A percentile compares a stretch with the other conserved stretches of the same genome.
These are phyloP conservation scores for Colletotrichum acutatum DNA, from an alignment of 2,329 filamentous ascomycete genomes.

Conservation along the genomic window DNA sequence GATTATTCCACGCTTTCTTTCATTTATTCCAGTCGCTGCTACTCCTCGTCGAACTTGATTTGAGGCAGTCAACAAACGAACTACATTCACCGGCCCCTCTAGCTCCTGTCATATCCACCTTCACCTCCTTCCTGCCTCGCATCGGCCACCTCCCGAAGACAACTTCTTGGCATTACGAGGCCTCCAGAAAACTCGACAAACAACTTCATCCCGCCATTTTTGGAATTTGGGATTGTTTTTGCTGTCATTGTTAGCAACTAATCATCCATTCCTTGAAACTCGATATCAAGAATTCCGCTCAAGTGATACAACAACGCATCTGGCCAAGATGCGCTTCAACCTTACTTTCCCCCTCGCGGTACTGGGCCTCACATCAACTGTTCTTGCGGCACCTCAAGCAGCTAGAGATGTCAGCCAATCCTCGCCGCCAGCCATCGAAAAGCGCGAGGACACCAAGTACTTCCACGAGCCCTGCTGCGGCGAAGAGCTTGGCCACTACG, in stretches of 20 bases:
- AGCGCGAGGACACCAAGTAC: conserved; percentile 59
- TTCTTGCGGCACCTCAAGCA: conserved; percentile 16
- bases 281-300: neutral
- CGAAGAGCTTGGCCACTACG: conserved; percentile 77
- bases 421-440: conserved; percentile 14
- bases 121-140: neutral
- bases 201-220: neutral
- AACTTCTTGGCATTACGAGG: conserved; percentile 11
- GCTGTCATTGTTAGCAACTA: neutral
- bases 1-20: neutral
- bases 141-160: too few species aligned
- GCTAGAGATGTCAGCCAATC: neutral
- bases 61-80: neutral
- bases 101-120: neutral
- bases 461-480: conserved; percentile 73
- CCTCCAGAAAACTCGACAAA: neutral
- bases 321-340: conserved; percentile 20
- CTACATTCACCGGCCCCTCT: neutral
- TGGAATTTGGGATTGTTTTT: neutral
- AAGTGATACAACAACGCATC: neutral
- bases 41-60: conserved; percentile 3
- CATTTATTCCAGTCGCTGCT: conserved; percentile 6
- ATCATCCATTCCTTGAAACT: neutral
- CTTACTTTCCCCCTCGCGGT: conserved; percentile 17
- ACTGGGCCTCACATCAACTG: conserved; percentile 18